Evolutionary conservation across 2,329 filamentous ascomycete species (phyloP).

Genomic region (Cladosporium cucumerinum): DNA sequence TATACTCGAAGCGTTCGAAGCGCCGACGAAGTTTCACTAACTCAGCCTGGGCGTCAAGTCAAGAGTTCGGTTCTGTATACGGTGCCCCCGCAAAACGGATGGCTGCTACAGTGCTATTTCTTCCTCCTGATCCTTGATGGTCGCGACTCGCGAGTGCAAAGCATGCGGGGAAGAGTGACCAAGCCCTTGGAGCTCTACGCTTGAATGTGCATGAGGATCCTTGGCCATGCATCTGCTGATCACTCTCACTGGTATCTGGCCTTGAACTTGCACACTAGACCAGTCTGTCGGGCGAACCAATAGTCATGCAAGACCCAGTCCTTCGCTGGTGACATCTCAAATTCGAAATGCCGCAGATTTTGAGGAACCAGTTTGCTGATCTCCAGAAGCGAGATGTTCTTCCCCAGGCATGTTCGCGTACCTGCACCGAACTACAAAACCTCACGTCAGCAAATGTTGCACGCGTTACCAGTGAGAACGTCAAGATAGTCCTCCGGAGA

Average conservation of each 20-base stretch:
- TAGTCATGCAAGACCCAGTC: slow-evolving; percentile 23
- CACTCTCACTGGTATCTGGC: slow-evolving; percentile 13
- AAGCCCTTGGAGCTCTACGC: slow-evolving; percentile 3
- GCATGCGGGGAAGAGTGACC: slow-evolving; percentile 7
- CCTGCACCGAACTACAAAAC: slow-evolving; percentile 33
- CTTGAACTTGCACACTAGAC: slow-evolving; percentile 26
- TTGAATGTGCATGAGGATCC: slow-evolving; percentile 4
- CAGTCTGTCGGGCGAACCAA: slow-evolving; percentile 26
- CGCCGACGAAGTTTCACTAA: not conserved
- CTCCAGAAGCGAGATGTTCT: slow-evolving; percentile 31
- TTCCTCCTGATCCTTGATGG: not conserved
- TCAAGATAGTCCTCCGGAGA: not conserved
- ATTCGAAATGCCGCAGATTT: slow-evolving; percentile 26
- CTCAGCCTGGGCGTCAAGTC: not conserved
- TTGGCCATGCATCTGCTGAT: slow-evolving; percentile 12
- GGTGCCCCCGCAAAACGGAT: not conserved
- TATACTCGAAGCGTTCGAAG: not conserved
- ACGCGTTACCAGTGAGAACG: not conserved
- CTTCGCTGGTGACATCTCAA: slow-evolving; percentile 25
- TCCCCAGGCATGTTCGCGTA: slow-evolving; percentile 34
- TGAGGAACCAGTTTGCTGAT: slow-evolving; percentile 33
- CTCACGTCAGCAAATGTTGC: not conserved
- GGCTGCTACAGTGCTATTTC: not conserved
- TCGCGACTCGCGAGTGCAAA: not conserved
- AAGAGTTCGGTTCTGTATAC: not conserved